These are phyloP conservation scores for Microdochium bolleyi DNA, from an alignment of 2,329 filamentous ascomycete species.

Conservation along the genomic window DNA sequence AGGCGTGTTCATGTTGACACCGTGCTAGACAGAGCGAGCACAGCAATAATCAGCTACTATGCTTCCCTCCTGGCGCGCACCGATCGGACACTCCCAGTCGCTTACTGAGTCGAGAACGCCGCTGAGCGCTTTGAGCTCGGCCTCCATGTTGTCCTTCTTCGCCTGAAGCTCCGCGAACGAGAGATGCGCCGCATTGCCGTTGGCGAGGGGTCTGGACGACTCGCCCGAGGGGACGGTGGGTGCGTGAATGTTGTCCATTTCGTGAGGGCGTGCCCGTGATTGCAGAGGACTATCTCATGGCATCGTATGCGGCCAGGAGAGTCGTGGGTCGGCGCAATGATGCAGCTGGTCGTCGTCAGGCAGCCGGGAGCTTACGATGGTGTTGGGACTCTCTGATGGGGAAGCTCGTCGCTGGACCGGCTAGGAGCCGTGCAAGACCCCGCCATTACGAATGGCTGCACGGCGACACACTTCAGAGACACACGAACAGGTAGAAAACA, in stretches of 20 bases:
- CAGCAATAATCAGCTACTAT: background rate
- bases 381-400: too few species aligned
- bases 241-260: conserved; percentile 50
- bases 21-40: conserved; percentile 58
- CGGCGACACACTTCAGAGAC: too few species aligned
- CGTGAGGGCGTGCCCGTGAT: conserved; percentile 23
- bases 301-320: too few species aligned
- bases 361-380: too few species aligned
- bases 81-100: conserved; percentile 3
- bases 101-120: conserved; percentile 81
- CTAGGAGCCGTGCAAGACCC: too few species aligned
- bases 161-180: conserved; percentile 73
- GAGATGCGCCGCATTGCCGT: conserved; percentile 55
- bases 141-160: conserved; percentile 79
- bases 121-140: conserved; percentile 77
- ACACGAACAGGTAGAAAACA: too few species aligned
- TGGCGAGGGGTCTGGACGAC: conserved; percentile 50
- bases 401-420: too few species aligned
- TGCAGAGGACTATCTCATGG: background rate
- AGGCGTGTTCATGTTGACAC: conserved; percentile 84
- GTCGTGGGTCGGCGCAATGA: too few species aligned
- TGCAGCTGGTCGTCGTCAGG: too few species aligned
- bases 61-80: conserved; percentile 1
- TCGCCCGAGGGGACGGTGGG: conserved; percentile 66
- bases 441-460: too few species aligned